Percentiles rank a stretch among this genome's conserved stretches.
Conservation (phyloP, 345 rosid species). For the Bretschneidera sinensis region DNA sequence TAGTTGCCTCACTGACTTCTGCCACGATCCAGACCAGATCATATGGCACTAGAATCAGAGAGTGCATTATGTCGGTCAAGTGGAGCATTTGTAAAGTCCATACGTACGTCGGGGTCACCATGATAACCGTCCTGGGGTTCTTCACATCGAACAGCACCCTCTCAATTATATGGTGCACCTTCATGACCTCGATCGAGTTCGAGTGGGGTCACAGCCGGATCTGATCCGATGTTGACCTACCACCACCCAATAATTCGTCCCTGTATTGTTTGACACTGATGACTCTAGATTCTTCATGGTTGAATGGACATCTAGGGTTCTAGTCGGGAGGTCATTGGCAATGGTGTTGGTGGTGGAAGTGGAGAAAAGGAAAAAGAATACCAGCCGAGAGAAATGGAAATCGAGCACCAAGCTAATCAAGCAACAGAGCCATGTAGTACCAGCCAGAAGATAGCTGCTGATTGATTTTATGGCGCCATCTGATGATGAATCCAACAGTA, state of each 20-base stretch:
- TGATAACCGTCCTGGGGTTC: slow-evolving; percentile 56
- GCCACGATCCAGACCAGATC: slow-evolving; percentile 92
- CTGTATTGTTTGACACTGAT: slow-evolving; percentile 31
- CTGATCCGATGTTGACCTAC: slow-evolving; percentile 99
- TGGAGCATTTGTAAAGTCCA: slow-evolving; percentile 91
- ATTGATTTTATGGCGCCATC: slow-evolving; percentile 56
- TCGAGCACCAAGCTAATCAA: slow-evolving; percentile 88
- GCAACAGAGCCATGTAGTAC: slow-evolving; percentile 76
- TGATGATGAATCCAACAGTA: slow-evolving; percentile 52
- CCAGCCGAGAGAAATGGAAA: slow-evolving; percentile 85
- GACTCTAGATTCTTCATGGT: slow-evolving; percentile 21
- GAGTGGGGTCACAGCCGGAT: slow-evolving; percentile 99
- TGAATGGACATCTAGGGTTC: slow-evolving; percentile 21
- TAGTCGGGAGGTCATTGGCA: slow-evolving; percentile 14
- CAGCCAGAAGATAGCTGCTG: slow-evolving; percentile 72
- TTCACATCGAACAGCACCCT: slow-evolving; percentile 73
- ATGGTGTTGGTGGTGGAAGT: slow-evolving; percentile 40
- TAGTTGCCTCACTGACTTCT: slow-evolving; percentile 80
- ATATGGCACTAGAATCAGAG: slow-evolving; percentile 82
- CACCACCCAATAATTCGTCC: slow-evolving; percentile 60
- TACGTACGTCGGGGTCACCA: slow-evolving; percentile 87
- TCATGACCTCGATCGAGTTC: slow-evolving; percentile 81
- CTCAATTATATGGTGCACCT: slow-evolving; percentile 82
- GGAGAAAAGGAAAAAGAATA: slow-evolving; percentile 86
- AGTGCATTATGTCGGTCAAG: slow-evolving; percentile 88